A percentile compares a stretch with the other conserved stretches of the same genome.
Conservation (phyloP, 2,329 filamentous ascomycete species). For the Dryadomyces quercivorus region DNA sequence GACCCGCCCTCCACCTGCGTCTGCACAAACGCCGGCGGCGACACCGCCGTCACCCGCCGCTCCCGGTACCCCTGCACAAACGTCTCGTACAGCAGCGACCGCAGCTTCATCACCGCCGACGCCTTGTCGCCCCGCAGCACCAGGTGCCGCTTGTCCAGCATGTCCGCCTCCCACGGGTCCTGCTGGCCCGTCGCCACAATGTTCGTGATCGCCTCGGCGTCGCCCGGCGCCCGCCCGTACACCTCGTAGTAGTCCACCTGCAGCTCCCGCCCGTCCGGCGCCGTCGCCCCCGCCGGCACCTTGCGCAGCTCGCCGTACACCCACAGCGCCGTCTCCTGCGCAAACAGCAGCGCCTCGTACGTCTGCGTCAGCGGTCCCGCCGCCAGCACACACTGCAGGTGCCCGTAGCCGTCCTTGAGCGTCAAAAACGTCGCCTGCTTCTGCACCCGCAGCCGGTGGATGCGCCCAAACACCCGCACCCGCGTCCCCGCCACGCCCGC, state of each 20-base stretch:
- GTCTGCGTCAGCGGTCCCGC: conserved; percentile 72
- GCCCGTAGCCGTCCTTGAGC: conserved; percentile 72
- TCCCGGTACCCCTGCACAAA: conserved; percentile 74
- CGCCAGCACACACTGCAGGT: conserved; percentile 72
- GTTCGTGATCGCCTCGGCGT: conserved; percentile 87
- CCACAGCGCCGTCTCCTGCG: conserved; percentile 75
- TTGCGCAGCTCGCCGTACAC: conserved; percentile 74
- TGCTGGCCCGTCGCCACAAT: conserved; percentile 46
- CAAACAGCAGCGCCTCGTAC: conserved; percentile 80
- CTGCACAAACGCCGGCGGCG: conserved; percentile 82
- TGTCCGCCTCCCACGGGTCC: conserved; percentile 38
- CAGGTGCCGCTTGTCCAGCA: conserved; percentile 63
- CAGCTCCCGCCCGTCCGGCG: conserved; percentile 75
- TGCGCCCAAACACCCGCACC: conserved; percentile 69
- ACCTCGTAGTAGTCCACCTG: conserved; percentile 75
- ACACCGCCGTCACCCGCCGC: conserved; percentile 67
- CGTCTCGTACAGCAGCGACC: conserved; percentile 66
- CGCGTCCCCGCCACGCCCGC: conserved; percentile 52
- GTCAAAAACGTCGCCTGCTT: conserved; percentile 80
- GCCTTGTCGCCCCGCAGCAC: conserved; percentile 74
- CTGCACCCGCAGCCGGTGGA: conserved; percentile 70
- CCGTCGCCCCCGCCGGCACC: conserved; percentile 65
- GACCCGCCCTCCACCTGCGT: conserved; percentile 89
- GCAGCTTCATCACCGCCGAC: conserved; percentile 78
- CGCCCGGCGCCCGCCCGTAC: conserved; percentile 64